These are phyloP conservation scores for Trametes punicea DNA, from an alignment of 768 basidiomycete genomes.

Conservation along the genomic window DNA sequence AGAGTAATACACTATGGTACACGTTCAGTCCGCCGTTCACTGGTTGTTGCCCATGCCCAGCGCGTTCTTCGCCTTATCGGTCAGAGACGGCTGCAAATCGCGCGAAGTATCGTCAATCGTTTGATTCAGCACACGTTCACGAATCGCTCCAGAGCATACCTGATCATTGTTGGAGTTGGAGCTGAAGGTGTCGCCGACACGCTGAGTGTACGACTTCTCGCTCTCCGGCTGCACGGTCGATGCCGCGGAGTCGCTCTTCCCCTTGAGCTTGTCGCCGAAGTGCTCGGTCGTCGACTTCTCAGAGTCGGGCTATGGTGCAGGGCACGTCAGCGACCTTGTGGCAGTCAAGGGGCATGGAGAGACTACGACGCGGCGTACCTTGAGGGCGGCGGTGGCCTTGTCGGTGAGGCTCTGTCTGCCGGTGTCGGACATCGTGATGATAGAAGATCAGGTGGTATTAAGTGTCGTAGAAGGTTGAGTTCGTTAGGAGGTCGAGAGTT, in stretches of 20 bases:
- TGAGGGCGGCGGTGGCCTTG: conserved; percentile 32
- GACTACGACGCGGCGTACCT: conserved; percentile 31
- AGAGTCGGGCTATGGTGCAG: conserved; percentile 30
- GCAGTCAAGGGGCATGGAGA: no score
- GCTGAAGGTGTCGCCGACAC: conserved; percentile 33
- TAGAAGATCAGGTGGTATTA: not conserved
- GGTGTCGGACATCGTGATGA: conserved; percentile 33
- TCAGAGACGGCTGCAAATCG: conserved; percentile 25
- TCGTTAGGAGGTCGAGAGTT: not conserved
- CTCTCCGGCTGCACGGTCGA: conserved; percentile 30
- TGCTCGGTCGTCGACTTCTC: conserved; percentile 39
- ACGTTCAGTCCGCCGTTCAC: not conserved
- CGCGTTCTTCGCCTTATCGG: conserved; percentile 35
- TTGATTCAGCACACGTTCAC: not conserved
- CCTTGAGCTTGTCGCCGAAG: conserved; percentile 35
- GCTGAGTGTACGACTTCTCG: conserved; percentile 36
- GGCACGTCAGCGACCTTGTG: no score
- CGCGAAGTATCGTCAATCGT: no score
- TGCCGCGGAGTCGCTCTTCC: conserved; percentile 31
- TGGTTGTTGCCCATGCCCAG: conserved; percentile 31
- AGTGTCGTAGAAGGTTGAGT: not conserved
- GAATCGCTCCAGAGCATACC: conserved; percentile 3
- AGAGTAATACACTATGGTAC: not conserved
- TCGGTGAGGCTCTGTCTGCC: conserved; percentile 35
- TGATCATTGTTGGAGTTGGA: conserved; percentile 31